These are phyloP conservation scores for Emericellopsis cladophorae DNA, from an alignment of 2,329 filamentous ascomycete species.

Conservation along the genomic window DNA sequence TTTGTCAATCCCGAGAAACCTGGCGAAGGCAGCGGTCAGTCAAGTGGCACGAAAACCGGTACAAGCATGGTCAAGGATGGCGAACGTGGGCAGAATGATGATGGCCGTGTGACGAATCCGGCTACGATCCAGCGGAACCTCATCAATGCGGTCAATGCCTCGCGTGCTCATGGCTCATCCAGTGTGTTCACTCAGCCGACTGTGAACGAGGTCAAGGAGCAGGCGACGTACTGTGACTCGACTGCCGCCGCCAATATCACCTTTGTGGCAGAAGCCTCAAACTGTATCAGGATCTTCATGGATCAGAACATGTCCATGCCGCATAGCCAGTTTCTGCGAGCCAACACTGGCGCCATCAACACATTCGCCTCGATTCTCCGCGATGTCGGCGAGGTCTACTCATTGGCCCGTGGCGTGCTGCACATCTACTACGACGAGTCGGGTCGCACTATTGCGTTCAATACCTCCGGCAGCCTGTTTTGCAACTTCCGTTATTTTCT, in stretches of 20 bases:
- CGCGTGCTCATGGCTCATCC: constrained; percentile 62
- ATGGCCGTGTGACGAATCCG: constrained; percentile 45
- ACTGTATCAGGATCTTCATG: constrained; percentile 64
- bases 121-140: constrained; percentile 57
- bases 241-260: constrained; percentile 60
- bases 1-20: constrained; percentile 22
- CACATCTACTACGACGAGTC: constrained; percentile 79
- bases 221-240: constrained; percentile 75
- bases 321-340: constrained; percentile 40
- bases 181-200: constrained; percentile 60
- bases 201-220: constrained; percentile 65
- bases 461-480: constrained; percentile 75
- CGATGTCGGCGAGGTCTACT: constrained; percentile 62
- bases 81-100: constrained; percentile 19
- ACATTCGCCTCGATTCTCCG: constrained; percentile 56
- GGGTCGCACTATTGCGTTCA: constrained; percentile 85
- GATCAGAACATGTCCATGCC: constrained; percentile 37
- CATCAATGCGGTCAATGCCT: constrained; percentile 65
- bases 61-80: constrained; percentile 5
- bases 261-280: constrained; percentile 56
- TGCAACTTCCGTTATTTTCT: constrained; percentile 86
- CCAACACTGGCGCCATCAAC: constrained; percentile 50
- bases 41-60: neutral
- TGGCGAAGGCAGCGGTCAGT: constrained; percentile 4
- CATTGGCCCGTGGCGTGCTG: constrained; percentile 52